Conservation (phyloP, 1,284 basidiomycete genomes). For the Puccinia triticina region DNA sequence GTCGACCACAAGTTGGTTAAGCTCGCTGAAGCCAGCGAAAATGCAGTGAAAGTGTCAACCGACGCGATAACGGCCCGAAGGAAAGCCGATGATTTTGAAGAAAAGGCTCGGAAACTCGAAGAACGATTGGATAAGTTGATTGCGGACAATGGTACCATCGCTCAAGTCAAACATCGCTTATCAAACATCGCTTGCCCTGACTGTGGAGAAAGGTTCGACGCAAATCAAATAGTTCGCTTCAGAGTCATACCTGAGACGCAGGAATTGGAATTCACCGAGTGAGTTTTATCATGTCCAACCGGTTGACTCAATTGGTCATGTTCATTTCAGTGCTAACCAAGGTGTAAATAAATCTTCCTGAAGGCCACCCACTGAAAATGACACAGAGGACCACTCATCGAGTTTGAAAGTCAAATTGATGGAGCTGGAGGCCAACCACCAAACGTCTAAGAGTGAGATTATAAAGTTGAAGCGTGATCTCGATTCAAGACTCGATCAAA, state of each 20-base stretch:
- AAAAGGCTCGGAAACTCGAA: conserved; percentile 68
- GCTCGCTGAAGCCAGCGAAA: conserved; percentile 74
- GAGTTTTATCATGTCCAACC: conserved; percentile 16
- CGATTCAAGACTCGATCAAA: conserved; percentile 4
- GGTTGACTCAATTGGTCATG: neutral
- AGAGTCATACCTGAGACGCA: conserved; percentile 38
- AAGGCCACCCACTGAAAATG: conserved; percentile 9
- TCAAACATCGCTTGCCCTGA: conserved; percentile 60
- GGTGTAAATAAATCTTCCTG: neutral
- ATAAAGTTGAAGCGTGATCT: conserved; percentile 25
- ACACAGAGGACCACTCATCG: conserved; percentile 28
- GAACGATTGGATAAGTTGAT: conserved; percentile 65
- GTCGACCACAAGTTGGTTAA: conserved; percentile 82
- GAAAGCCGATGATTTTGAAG: conserved; percentile 66
- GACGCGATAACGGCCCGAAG: conserved; percentile 15
- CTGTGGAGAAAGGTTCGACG: conserved; percentile 56
- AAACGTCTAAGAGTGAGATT: conserved; percentile 7
- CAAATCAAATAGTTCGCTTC: conserved; percentile 53
- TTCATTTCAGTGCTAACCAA: neutral
- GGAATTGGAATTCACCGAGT: conserved; percentile 44
- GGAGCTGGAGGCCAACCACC: conserved; percentile 14
- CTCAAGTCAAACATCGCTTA: conserved; percentile 52
- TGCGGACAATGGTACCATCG: conserved; percentile 53
- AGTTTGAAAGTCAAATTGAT: conserved; percentile 24
- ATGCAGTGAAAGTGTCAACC: conserved; percentile 62